Evolutionary conservation across 1,139 yeast genomes (phyloP), one percentile per base, ranked within the genome.

Genomic region (Sugiyamaella sp.): DNA sequence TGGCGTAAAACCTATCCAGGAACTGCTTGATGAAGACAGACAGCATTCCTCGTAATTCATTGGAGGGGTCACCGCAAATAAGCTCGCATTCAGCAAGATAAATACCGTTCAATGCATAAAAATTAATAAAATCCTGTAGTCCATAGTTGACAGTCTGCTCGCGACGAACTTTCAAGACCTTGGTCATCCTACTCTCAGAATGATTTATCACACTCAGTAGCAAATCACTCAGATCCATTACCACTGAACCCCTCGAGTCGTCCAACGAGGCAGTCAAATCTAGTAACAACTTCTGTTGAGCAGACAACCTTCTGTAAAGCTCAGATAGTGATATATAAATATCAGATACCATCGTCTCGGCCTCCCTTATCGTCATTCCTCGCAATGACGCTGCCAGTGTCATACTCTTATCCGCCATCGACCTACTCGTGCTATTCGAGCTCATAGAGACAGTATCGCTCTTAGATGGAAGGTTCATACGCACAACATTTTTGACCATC

Each of bases 31-130:
- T 76, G 61, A 89, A 96, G 47, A 79, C 78, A n/a, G 79, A 80
- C 19, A 89, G 71, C 68, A 85, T 80, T 53, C 84, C 89, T 53
- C 85, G 81, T 45, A 91, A 73, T 14, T 81, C 81, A 1, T 82
- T 78, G 14, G 81, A 78, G 42, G 82, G 79, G 25, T 84, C 84
- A 0, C 97, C 97, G 45, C 89, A 84, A 5, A 91, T 81, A 12
- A 84, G 76, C 68, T 93, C 99, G 68, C 97, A 89, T 66, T 89
- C 96, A 49, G 82, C 81, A 37, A 90, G 74, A 65, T 90, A 91
- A 21, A 85, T 77, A 1, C 85, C 80, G 49, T 85, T 81, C 19
- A 88, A 74, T 2, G 86, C 77, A 68, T 85, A 89, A 49, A 89
- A 78, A 54, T 82, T 75, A 52, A 88, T 68, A 68, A 90, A 89